phyloP scores from a whole-genome alignment of 176 grass and related monocot genomes.

The Rhynchospora tenuis region DNA sequence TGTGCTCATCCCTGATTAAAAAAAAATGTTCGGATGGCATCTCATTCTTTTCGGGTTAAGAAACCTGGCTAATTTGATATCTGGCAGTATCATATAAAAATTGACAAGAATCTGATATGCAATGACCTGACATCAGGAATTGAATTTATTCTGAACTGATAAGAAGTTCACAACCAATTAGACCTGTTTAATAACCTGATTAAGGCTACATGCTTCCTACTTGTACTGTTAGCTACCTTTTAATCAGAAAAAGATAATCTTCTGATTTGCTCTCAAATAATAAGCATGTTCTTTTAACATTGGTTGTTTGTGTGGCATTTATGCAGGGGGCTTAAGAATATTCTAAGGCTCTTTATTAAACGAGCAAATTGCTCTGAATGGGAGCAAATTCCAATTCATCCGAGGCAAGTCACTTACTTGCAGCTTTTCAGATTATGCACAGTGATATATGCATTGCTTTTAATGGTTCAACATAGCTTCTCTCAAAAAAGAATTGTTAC shows the following conservation, averaged over 20 bases:
- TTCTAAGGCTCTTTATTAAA: slow-evolving; percentile 81
- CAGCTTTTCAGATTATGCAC: background rate
- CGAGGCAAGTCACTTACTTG: slow-evolving; percentile 55
- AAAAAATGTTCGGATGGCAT: background rate
- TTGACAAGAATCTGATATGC: background rate
- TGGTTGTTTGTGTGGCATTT: background rate
- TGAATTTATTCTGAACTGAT: background rate
- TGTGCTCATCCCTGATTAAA: background rate
- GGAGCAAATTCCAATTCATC: slow-evolving; percentile 74
- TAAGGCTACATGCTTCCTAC: background rate
- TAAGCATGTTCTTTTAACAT: background rate
- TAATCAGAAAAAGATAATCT: background rate
- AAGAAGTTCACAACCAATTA: background rate
- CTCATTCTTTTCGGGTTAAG: background rate
- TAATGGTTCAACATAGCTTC: background rate
- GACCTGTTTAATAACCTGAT: background rate
- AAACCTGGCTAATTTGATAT: background rate
- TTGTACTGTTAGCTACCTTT: background rate
- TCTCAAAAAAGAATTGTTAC: background rate
- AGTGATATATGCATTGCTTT: background rate
- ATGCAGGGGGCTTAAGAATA: slow-evolving; percentile 88
- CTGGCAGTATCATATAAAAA: background rate
- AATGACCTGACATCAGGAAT: background rate
- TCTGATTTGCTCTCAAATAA: background rate
- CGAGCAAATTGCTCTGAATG: slow-evolving; percentile 73